These are phyloP conservation scores for Punica granatum DNA, from an alignment of 345 rosid genomes.

Conservation along the genomic window DNA sequence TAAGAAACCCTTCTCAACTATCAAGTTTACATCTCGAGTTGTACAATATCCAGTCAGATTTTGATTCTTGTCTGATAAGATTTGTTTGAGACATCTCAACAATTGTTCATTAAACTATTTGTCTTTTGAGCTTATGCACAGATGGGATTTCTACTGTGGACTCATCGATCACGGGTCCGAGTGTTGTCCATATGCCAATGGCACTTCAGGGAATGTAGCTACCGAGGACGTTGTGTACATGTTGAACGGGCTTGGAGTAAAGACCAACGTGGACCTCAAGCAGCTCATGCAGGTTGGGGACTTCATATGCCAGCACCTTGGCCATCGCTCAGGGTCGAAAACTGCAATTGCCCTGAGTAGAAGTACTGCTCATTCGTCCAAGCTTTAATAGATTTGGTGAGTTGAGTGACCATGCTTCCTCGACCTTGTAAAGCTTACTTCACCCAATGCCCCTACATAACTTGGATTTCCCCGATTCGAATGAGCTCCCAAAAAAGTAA, in stretches of 20 bases:
- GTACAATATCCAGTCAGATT: neutral
- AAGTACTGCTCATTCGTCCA: conserved; percentile 25
- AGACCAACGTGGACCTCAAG: conserved; percentile 51
- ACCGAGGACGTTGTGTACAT: conserved; percentile 78
- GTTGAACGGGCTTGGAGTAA: conserved; percentile 65
- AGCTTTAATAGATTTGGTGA: conserved; percentile 15
- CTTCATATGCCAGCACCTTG: conserved; percentile 60
- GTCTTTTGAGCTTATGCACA: conserved; percentile 10
- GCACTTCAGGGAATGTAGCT: conserved; percentile 76
- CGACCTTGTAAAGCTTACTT: neutral
- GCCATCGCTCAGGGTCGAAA: conserved; percentile 52
- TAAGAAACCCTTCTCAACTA: neutral
- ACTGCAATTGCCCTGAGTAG: conserved; percentile 47
- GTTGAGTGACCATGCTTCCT: neutral
- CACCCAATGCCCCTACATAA: neutral
- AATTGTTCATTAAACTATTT: neutral
- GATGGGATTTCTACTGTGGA: conserved; percentile 66
- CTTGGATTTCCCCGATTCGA: no score
- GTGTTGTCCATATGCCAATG: conserved; percentile 83
- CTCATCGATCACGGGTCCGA: conserved; percentile 68
- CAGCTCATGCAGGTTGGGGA: conserved; percentile 62
- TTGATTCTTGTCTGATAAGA: neutral
- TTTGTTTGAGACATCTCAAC: neutral
- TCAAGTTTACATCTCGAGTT: neutral
- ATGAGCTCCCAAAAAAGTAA: no score